Conservation (phyloP, 306 rosid genomes). For the Quercus suber region DNA sequence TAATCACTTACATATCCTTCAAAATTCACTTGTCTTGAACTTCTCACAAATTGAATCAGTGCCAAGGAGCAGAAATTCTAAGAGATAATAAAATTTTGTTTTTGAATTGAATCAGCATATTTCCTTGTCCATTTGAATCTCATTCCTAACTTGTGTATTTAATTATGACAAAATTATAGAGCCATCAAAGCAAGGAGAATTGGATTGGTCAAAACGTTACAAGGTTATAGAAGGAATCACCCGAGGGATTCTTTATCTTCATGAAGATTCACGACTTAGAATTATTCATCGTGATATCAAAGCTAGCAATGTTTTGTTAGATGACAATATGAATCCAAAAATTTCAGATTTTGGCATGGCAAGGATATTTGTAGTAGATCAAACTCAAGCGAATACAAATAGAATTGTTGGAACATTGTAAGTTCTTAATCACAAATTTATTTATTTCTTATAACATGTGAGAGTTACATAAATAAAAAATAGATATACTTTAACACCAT, state of each 20-base stretch:
- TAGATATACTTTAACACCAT: no score
- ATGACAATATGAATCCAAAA: constrained; percentile 34
- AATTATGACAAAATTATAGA: constrained; percentile 19
- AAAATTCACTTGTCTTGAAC: neutral
- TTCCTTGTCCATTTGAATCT: neutral
- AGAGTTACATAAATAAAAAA: neutral
- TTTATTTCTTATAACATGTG: no score
- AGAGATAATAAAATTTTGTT: neutral
- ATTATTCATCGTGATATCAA: constrained; percentile 46
- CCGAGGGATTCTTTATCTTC: constrained; percentile 44
- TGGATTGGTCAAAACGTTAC: constrained; percentile 40
- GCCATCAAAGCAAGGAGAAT: neutral
- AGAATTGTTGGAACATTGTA: constrained; percentile 49
- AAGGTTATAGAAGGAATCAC: constrained; percentile 39
- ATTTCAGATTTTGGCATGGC: constrained; percentile 54
- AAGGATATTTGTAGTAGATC: constrained; percentile 23
- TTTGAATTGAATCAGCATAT: neutral
- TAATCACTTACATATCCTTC: neutral
- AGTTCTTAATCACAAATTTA: constrained; percentile 3
- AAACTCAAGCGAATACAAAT: constrained; percentile 24
- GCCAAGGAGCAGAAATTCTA: neutral
- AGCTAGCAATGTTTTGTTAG: constrained; percentile 38
- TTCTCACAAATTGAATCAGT: neutral
- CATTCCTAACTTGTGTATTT: neutral
- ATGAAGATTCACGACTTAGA: constrained; percentile 45